Evolutionary conservation across 768 basidiomycete species (phyloP), one percentile per base, ranked within the genome.

Genomic region (Lactarius hatsudake): DNA sequence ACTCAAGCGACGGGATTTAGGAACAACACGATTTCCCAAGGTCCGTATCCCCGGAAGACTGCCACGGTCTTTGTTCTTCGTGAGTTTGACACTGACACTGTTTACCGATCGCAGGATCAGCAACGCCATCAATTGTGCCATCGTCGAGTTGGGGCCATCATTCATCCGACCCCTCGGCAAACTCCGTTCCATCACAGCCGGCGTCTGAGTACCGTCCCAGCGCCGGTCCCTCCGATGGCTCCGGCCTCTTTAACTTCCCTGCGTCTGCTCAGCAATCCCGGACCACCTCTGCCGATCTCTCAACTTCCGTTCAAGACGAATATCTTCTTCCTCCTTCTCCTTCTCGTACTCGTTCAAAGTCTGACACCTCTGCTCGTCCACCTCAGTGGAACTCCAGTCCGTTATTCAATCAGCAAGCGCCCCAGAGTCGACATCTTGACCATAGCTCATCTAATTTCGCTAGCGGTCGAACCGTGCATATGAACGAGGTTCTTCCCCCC

Each of bases 1-100:
- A 76, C 78, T 12, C 80, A 82, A 66, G 74, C 79, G 45, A 81
- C 78, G 43, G 81, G 83, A 48, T 89, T 87, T 79, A 78, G 79
- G 42, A 79, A 81, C 75, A 83, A 69, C 74, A 83, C 70, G 75
- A 78, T 88, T 59, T 79, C 81, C 70, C 84, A 84, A 78, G 83
- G 86, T 85, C 67, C 75, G 83, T 82, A 13, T 42, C 13, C 36
- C 45, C 40, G 62, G 62, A 42, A 8, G 12, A 28, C 51, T 53
- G 32, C 23, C n/a, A 34, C 48, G n/a, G 13, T 23, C 38, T 59
- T 45, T 70, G 36, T 65, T 63, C 28, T 57, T 32, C 67, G 28
- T 57, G 45, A 54, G n/a, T 60, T 63, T 59, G 59, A 56, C 60
- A 64, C 57, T 68, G 53, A 64, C 15, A 12, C 17, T 15, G 45